Percentiles rank a stretch among this genome's conserved stretches.
Evolutionary conservation across 1,284 basidiomycete species (phyloP).

Genomic region (Malassezia slooffiae): DNA sequence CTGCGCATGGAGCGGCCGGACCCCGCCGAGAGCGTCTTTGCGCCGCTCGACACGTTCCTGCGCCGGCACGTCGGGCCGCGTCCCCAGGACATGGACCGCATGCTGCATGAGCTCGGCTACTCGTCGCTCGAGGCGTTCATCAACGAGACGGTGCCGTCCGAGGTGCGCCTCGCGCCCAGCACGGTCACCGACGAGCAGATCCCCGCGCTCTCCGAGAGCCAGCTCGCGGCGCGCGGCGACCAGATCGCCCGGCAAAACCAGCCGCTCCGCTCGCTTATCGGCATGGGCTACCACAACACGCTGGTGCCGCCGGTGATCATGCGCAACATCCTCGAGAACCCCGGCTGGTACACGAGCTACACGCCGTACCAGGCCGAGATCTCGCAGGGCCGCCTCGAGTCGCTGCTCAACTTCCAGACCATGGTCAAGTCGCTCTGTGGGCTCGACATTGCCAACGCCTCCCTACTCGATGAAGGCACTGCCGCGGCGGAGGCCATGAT

Average conservation of each 20-base stretch:
- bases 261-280: conserved; percentile 81
- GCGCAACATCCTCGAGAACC: conserved; percentile 65
- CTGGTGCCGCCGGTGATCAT: conserved; percentile 41
- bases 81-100: conserved; percentile 26
- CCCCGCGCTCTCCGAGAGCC: conserved; percentile 65
- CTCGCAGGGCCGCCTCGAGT: conserved; percentile 83
- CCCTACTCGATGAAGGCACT: conserved; percentile 42
- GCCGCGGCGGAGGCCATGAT: conserved; percentile 46
- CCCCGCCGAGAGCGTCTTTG: conserved; percentile 19
- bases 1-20: conserved; percentile 1
- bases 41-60: conserved; percentile 37
- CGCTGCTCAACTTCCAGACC: conserved; percentile 91
- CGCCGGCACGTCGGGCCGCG: conserved; percentile 39
- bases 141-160: conserved; percentile 33
- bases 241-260: conserved; percentile 68
- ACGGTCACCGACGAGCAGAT: conserved; percentile 56
- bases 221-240: conserved; percentile 66
- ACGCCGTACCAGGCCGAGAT: conserved; percentile 84
- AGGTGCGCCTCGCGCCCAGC: conserved; percentile 52
- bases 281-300: conserved; percentile 78
- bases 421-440: conserved; percentile 89
- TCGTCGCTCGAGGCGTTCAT: conserved; percentile 34
- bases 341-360: conserved; percentile 96
- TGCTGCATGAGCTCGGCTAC: conserved; percentile 40
- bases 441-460: conserved; percentile 62